Evolutionary conservation across 2,329 filamentous ascomycete species (phyloP), one percentile per base, ranked within the genome.

Genomic region (Ilyonectria robusta): DNA sequence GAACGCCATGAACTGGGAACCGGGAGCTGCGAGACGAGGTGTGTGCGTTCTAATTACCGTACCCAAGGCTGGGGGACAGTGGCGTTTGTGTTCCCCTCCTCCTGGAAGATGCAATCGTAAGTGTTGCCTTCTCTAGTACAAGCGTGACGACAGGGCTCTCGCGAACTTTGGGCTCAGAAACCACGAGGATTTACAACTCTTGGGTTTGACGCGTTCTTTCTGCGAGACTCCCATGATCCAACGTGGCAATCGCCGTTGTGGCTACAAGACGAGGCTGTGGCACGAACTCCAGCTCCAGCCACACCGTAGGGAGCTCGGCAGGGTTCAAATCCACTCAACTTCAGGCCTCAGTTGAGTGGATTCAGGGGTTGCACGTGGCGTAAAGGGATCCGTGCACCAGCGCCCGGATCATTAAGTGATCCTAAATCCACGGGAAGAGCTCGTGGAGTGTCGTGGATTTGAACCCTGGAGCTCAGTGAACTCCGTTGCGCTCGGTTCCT

Each of bases 31-130:
- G 23, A 23, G 23, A 23, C 23, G 4, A 23, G 23, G 23, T 59
- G n/a, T 42, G 23, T 40, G 56, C 33, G 48, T 44, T 33, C 46
- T 19, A 17, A 53, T 26, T 44, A 15, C 19, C 31, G 54, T 19
- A 68, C 66, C 71, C 62, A 66, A 68, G 70, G 59, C 59, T 65
- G 68, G 60, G 55, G 67, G 48, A 11, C 35, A 48, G 71, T 75
- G 72, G 73, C 73, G 73, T 75, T 61, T 75, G 47, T 47, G 66
- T 75, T 75, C 56, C 55, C 67, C 26, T 69, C 67, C 26, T 69
- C 63, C 61, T 53, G 44, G 55, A 50, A 48, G 53, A 56, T 51
- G n/a, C 48, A 19, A 51, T 31, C 8, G 67, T 46, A 53, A 59
- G 60, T 67, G 29, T 58, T 66, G 54, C 62, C 54, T 53, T 47